phyloP scores from a whole-genome alignment of 2,329 filamentous ascomycete species.

The Xylaria sp. region DNA sequence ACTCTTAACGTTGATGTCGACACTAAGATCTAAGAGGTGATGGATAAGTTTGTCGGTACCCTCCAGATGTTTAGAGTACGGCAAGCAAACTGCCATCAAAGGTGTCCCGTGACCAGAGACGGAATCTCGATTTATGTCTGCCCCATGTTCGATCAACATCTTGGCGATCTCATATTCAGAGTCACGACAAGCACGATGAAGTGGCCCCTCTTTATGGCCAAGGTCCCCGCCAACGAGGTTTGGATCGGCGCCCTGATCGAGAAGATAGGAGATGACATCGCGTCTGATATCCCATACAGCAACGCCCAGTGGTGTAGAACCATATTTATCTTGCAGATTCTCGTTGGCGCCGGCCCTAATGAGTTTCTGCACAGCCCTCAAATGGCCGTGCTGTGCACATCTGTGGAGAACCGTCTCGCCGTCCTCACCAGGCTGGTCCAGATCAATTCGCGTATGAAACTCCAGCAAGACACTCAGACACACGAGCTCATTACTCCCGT shows the following conservation, averaged over 20 bases:
- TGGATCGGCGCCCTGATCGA: slow-evolving; percentile 3
- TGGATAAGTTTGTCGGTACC: slow-evolving; percentile 1
- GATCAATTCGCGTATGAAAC: slow-evolving; percentile 3
- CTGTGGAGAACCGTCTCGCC: slow-evolving; percentile 1
- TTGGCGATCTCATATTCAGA: neutral
- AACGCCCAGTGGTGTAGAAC: neutral
- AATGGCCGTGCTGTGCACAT: neutral
- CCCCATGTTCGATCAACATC: slow-evolving; percentile 6
- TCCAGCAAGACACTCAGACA: slow-evolving; percentile 3
- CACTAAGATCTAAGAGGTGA: neutral
- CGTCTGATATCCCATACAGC: neutral
- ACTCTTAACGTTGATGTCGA: neutral
- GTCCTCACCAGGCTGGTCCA: neutral
- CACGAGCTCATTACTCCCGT: neutral
- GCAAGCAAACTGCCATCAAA: slow-evolving; percentile 6
- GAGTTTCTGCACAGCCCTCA: slow-evolving; percentile 6
- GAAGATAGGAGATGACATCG: slow-evolving; percentile 2
- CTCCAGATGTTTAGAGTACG: neutral
- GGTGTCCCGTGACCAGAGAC: slow-evolving; percentile 4
- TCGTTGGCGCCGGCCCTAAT: slow-evolving; percentile 3
- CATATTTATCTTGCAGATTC: neutral
- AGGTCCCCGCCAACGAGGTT: neutral
- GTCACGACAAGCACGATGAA: neutral
- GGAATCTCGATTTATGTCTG: slow-evolving; percentile 2
- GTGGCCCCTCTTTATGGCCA: neutral